Base-by-base conservation (phyloP, 371 early-diverging fungal species). In the Funneliformis caledonium region DNA sequence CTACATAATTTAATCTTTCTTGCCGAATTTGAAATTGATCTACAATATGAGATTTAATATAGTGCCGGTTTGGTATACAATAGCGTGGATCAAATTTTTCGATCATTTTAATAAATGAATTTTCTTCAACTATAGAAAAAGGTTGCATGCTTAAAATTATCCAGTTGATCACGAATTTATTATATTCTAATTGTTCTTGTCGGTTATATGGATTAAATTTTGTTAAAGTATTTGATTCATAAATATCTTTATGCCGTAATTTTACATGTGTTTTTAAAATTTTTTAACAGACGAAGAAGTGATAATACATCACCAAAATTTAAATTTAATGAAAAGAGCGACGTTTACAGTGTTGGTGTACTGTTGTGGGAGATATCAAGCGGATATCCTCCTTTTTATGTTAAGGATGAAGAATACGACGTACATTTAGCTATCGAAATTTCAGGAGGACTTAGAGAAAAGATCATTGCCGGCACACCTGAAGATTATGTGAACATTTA, bases 11-110 rank as follows among this genome's bases (percentile, higher is more conserved):
- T n/a, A n/a, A n/a, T n/a, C n/a, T n/a, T n/a, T n/a, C n/a, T n/a
- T n/a, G n/a, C n/a, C n/a, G n/a, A 68, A 31, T 14, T 42, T 31
- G 31, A 42, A 68, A 68, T 16, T 37, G 16, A 16, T 68, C 37
- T 19, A 68, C 16, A 1, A 68, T 37, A 37, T 68, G 37, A 43
- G 42, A 37, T 68, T 68, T 68, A 37, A 68, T 37, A 37, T 12
- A 68, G 1, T 68, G 42, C 19, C 12, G 6, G 31, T 2, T 42
- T 68, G 68, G 68, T 14, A 68, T 12, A 10, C 42, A 42, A 42
- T 68, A 68, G 42, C 16, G 68, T 42, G 68, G 68, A 68, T 68
- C 68, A 68, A 68, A 7, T 68, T 68, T 68, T 42, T 68, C 37
- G 11, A 68, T 68, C 37, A 33, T 68, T 37, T 68, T 42, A 10